Conservation (phyloP, 2,329 filamentous ascomycete species). For the Fusarium marasasianum region DNA sequence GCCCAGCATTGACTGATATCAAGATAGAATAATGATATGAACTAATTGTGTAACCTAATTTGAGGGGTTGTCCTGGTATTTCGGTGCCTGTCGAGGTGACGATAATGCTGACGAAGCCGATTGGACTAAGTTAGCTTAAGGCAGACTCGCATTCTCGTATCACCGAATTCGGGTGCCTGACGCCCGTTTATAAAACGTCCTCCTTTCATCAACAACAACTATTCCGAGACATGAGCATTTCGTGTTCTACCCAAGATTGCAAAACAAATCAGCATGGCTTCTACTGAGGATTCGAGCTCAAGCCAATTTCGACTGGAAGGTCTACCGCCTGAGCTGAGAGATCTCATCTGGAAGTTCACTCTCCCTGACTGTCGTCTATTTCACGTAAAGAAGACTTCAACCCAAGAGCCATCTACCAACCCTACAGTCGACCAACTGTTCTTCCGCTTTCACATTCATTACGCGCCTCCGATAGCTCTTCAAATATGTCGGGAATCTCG, state of each 20-base stretch:
- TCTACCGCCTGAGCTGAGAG: constrained; percentile 43
- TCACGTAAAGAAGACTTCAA: constrained; percentile 36
- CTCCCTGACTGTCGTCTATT: constrained; percentile 45
- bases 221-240: not conserved
- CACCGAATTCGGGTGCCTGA: constrained; percentile 27
- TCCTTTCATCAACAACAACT: not conserved
- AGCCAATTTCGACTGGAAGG: constrained; percentile 7
- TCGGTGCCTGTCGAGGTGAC: constrained; percentile 28
- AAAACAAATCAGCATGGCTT: constrained; percentile 8
- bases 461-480: constrained; percentile 31
- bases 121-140: constrained; percentile 6
- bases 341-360: constrained; percentile 44
- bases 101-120: constrained; percentile 10
- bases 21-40: not conserved
- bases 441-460: constrained; percentile 38
- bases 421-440: not conserved
- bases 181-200: not conserved
- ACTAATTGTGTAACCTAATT: not conserved
- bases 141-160: constrained; percentile 18
- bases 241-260: too few relatives aligned
- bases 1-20: constrained; percentile 38
- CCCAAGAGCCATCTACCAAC: not conserved
- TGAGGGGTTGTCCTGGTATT: not conserved
- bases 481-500: constrained; percentile 44
- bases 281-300: not conserved